These are phyloP conservation scores for Aspergillus caelatus DNA, from an alignment of 2,329 filamentous ascomycete species.

Conservation along the genomic window DNA sequence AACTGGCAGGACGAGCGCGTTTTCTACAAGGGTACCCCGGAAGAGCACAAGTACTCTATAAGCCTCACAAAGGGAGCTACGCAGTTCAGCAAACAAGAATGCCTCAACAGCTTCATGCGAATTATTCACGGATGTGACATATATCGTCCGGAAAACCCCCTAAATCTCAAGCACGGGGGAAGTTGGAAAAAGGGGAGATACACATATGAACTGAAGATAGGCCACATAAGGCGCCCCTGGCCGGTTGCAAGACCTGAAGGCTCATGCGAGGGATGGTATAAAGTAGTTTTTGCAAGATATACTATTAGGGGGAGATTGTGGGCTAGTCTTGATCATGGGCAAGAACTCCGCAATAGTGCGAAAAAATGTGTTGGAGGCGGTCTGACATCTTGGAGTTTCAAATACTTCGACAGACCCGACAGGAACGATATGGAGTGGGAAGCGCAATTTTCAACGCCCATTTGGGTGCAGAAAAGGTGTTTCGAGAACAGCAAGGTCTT, in stretches of 20 bases:
- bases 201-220: slow-evolving; percentile 5
- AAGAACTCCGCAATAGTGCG: background rate
- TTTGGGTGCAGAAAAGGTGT: slow-evolving; percentile 3
- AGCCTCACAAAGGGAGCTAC: background rate
- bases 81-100: slow-evolving; percentile 5
- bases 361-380: background rate
- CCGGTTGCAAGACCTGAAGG: background rate
- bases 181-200: slow-evolving; percentile 6
- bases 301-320: background rate
- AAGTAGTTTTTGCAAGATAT: background rate
- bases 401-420: slow-evolving; percentile 8
- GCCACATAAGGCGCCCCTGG: slow-evolving; percentile 7
- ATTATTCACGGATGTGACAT: slow-evolving; percentile 22
- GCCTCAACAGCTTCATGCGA: slow-evolving; percentile 5
- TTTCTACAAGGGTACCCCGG: slow-evolving; percentile 6
- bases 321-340: background rate
- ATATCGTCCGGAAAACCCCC: slow-evolving; percentile 20
- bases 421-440: slow-evolving; percentile 12
- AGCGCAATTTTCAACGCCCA: slow-evolving; percentile 8
- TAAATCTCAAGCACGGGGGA: slow-evolving; percentile 25
- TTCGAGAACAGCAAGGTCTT: slow-evolving; percentile 12
- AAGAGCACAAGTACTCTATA: slow-evolving; percentile 7
- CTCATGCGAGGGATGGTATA: background rate
- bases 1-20: slow-evolving; percentile 4
- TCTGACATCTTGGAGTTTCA: background rate